These are phyloP conservation scores for Solanum sparsipilum DNA, from an alignment of 257 asterid species.

Conservation along the genomic window DNA sequence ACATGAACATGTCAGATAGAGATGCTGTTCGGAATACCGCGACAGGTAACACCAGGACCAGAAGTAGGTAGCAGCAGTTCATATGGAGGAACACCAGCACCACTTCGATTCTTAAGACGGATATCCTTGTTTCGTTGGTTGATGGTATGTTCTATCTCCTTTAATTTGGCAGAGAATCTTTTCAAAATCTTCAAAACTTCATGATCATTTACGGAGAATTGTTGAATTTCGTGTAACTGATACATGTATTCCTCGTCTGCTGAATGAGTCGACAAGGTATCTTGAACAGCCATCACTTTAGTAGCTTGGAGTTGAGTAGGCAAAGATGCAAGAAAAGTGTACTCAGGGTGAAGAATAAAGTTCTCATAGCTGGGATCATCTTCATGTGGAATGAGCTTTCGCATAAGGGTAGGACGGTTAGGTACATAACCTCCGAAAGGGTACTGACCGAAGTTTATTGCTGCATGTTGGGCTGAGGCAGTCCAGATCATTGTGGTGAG, in stretches of 20 bases:
- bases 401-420: slow-evolving; percentile 79
- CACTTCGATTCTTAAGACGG: slow-evolving; percentile 50
- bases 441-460: slow-evolving; percentile 89
- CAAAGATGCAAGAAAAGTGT: slow-evolving; percentile 67
- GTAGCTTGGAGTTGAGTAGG: slow-evolving; percentile 93
- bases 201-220: slow-evolving; percentile 42
- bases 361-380: slow-evolving; percentile 46
- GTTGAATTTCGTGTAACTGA: slow-evolving; percentile 62
- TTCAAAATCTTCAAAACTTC: slow-evolving; percentile 48
- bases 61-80: slow-evolving; percentile 74
- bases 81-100: slow-evolving; percentile 93
- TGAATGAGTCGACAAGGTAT: slow-evolving; percentile 78
- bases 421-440: slow-evolving; percentile 91
- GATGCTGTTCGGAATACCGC: slow-evolving; percentile 84
- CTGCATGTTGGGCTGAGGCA: slow-evolving; percentile 95
- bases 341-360: slow-evolving; percentile 56
- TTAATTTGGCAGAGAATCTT: slow-evolving; percentile 40
- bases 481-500: slow-evolving; percentile 73
- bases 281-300: slow-evolving; percentile 92
- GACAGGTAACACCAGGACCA: slow-evolving; percentile 70
- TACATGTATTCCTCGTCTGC: slow-evolving; percentile 72
- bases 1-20: slow-evolving; percentile 37
- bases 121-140: slow-evolving; percentile 44
- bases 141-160: slow-evolving; percentile 59
- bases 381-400: slow-evolving; percentile 49